Evolutionary conservation across 495 filamentous ascomycete genomes (phyloP).

Genomic region (Tetracladium setigerum): DNA sequence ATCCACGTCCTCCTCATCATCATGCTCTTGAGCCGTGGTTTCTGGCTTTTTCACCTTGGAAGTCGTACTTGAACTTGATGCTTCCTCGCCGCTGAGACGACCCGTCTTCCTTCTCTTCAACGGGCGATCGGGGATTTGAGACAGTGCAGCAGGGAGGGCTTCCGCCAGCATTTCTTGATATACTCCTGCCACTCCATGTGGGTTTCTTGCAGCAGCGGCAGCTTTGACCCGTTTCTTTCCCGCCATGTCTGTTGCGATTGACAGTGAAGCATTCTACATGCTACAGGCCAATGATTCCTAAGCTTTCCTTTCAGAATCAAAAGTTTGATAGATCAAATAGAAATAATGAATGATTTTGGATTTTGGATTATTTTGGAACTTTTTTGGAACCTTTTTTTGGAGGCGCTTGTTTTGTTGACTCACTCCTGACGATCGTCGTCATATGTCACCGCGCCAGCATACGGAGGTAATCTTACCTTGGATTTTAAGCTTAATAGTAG

Average conservation of each 20-base stretch:
- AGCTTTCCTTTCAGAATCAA: no score
- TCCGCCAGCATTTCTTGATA: conserved; percentile 65
- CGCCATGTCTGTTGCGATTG: background rate
- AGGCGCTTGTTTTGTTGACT: no score
- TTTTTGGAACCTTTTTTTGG: no score
- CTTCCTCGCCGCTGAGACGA: conserved; percentile 6
- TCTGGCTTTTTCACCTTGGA: conserved; percentile 21
- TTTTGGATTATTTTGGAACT: no score
- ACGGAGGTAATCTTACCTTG: no score
- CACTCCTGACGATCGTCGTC: no score
- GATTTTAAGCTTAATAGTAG: no score
- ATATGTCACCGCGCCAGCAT: no score
- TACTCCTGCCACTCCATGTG: conserved; percentile 39
- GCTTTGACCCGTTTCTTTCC: conserved; percentile 12
- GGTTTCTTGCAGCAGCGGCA: background rate
- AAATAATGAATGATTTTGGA: no score
- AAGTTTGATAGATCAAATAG: no score
- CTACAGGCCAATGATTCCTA: no score
- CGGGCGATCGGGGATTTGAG: conserved; percentile 33
- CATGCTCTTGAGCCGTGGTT: conserved; percentile 19
- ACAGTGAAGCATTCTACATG: no score
- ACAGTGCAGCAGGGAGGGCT: conserved; percentile 38
- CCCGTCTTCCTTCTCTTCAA: conserved; percentile 27
- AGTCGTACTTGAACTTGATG: conserved; percentile 2
- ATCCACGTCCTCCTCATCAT: conserved; percentile 26